phyloP scores from a whole-genome alignment of 768 basidiomycete species.

The Rhodosporidiobolus sp. region DNA sequence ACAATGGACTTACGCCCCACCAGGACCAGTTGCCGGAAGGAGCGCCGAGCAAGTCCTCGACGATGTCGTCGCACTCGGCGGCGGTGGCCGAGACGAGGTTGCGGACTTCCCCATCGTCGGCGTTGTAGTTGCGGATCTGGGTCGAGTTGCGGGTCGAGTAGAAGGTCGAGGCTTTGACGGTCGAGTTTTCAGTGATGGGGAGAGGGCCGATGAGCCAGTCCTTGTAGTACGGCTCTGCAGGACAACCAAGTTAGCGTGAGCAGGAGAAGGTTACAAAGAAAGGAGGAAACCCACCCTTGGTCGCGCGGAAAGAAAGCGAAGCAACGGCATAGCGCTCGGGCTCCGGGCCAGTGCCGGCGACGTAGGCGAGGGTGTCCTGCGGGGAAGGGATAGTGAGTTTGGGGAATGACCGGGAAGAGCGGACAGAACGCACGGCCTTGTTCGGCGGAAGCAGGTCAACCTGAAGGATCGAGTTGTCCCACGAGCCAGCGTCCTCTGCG shows the following conservation, averaged over 20 bases:
- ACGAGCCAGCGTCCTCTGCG: conserved; percentile 19
- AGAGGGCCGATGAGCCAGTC: conserved; percentile 44
- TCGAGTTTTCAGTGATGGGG: conserved; percentile 31
- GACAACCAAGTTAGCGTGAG: too few relatives aligned
- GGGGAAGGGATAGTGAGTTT: neutral
- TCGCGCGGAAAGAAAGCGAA: conserved; percentile 20
- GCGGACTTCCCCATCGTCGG: conserved; percentile 39
- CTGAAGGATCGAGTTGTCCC: conserved; percentile 33
- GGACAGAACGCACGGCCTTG: conserved; percentile 28
- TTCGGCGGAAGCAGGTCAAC: conserved; percentile 37
- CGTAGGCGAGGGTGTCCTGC: conserved; percentile 32
- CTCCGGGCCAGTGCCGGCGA: conserved; percentile 15
- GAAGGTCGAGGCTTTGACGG: conserved; percentile 17
- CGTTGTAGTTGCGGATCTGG: conserved; percentile 41
- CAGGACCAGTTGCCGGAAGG: neutral
- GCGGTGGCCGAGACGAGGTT: conserved; percentile 22
- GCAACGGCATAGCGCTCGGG: conserved; percentile 36
- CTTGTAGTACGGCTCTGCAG: conserved; percentile 35
- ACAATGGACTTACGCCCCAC: too few relatives aligned
- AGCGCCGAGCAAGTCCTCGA: conserved; percentile 40
- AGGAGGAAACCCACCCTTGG: conserved; percentile 1
- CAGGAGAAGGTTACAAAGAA: neutral
- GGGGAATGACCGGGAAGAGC: neutral
- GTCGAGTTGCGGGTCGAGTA: conserved; percentile 37
- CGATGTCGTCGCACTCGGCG: conserved; percentile 43